Conservation (phyloP, 2,329 filamentous ascomycete genomes). For the Lachnum nothofagi region DNA sequence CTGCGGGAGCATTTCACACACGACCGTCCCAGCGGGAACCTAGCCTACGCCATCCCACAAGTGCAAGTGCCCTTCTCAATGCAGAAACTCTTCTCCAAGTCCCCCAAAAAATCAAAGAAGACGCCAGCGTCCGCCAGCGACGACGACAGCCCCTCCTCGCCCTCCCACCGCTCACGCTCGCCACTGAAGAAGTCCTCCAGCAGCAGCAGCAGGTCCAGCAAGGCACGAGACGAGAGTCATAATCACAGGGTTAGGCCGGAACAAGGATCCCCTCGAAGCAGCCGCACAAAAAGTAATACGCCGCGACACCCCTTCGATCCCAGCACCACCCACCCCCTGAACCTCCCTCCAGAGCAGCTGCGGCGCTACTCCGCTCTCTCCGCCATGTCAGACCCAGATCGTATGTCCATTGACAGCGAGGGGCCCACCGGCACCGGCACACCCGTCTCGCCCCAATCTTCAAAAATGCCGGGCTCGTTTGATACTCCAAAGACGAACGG, state of each 20-base stretch:
- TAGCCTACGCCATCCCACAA: not conserved
- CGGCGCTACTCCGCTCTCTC: slow-evolving; percentile 68
- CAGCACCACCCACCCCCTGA: slow-evolving; percentile 79
- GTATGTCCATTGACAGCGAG: slow-evolving; percentile 75
- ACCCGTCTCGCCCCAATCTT: slow-evolving; percentile 50
- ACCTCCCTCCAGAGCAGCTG: slow-evolving; percentile 83
- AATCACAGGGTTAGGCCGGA: slow-evolving; percentile 22
- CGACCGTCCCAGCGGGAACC: not conserved
- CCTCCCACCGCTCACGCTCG: slow-evolving; percentile 23
- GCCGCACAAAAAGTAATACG: slow-evolving; percentile 26
- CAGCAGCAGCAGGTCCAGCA: slow-evolving; percentile 23
- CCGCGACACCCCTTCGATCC: slow-evolving; percentile 49
- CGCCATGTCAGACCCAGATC: slow-evolving; percentile 48
- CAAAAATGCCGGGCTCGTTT: slow-evolving; percentile 39
- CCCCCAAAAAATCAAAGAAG: slow-evolving; percentile 33
- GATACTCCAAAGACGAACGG: slow-evolving; percentile 43
- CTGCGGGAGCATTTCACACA: slow-evolving; percentile 6
- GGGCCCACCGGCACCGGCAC: slow-evolving; percentile 37
- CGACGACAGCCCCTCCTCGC: slow-evolving; percentile 19
- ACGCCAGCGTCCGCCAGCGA: slow-evolving; percentile 19
- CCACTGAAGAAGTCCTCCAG: slow-evolving; percentile 29
- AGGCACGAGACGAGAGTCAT: slow-evolving; percentile 28
- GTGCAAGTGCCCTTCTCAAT: slow-evolving; percentile 18
- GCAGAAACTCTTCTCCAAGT: slow-evolving; percentile 34
- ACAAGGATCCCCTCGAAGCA: slow-evolving; percentile 28